Percentiles rank a stretch among this genome's conserved stretches.
These are phyloP conservation scores for Aspergillus affinis DNA, from an alignment of 495 filamentous ascomycete genomes.

Conservation along the genomic window DNA sequence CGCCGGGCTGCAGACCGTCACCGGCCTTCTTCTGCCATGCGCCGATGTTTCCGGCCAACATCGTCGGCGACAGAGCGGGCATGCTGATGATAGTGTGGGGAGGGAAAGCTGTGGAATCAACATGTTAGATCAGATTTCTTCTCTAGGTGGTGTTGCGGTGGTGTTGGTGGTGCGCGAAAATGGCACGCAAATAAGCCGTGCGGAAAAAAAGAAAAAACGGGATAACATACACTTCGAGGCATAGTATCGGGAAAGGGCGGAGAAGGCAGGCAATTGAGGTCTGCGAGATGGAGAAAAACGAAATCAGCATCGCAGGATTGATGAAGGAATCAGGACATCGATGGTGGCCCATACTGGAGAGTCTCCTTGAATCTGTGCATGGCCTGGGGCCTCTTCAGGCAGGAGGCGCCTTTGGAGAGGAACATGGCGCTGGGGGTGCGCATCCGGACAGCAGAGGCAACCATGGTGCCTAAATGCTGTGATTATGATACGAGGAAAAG, in stretches of 20 bases:
- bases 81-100: slow-evolving; percentile 94
- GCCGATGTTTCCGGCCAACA: slow-evolving; percentile 95
- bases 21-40: slow-evolving; percentile 97
- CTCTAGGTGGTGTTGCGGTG: too few species aligned
- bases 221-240: slow-evolving; percentile 69
- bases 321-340: neutral
- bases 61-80: slow-evolving; percentile 97
- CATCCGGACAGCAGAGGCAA: slow-evolving; percentile 49
- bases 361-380: slow-evolving; percentile 46
- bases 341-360: slow-evolving; percentile 34
- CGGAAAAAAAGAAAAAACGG: slow-evolving; percentile 10
- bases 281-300: slow-evolving; percentile 24
- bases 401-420: slow-evolving; percentile 42
- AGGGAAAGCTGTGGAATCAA: slow-evolving; percentile 65
- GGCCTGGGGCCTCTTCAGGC: slow-evolving; percentile 45
- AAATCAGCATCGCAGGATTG: slow-evolving; percentile 2
- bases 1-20: slow-evolving; percentile 83
- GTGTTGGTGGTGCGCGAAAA: neutral
- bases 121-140: slow-evolving; percentile 23
- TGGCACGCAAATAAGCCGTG: neutral
- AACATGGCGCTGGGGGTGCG: slow-evolving; percentile 48
- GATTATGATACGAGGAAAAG: slow-evolving; percentile 26
- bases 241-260: slow-evolving; percentile 69
- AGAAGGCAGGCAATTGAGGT: slow-evolving; percentile 52
- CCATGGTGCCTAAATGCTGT: slow-evolving; percentile 41